Base-by-base conservation (phyloP, 495 filamentous ascomycete species). In the Penicillium robsamsonii region DNA sequence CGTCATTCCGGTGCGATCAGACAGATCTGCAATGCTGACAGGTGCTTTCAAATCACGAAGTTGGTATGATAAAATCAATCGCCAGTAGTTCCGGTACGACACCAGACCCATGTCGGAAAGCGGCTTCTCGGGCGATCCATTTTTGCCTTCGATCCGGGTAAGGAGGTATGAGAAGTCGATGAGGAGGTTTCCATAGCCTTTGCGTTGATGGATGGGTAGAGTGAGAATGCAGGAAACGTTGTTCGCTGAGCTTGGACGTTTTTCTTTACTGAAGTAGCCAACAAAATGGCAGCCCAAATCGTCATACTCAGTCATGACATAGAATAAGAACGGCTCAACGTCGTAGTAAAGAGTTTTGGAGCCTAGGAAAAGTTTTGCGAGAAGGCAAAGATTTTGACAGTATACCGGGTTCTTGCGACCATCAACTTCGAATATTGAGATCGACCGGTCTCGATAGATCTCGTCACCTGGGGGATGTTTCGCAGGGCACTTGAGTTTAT, bases 271-370 rank as follows among this genome's bases (percentile, higher is more conserved):
- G 66, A 98, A 98, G 68, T 98, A 98, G 17, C 94, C 94, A 42
- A 98, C 95, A 64, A 98, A 97, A 70, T 97, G 94, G 66, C 91
- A 97, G 18, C 94, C 94, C 35, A 88, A 74, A 33, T 96, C 90
- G 62, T 98, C 92, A 61, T 87, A 92, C 68, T 97, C 94, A 48
- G 92, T 96, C 81, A 98, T 93, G 45, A 98, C 91, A 71, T 98
- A 98, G 78, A 98, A 98, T 17, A 98, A 75, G 67, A 98, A 98
- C 0, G 94, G 94, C 56, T 98, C 95, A 4, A 98, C 94, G 64
- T 98, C 94, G 71, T 98, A 98, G 68, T 98, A 98, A 11, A 98
- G 80, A 2, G 94, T 98, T 68, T 98, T 98, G 3, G 94, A 97
- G 8, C 94, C 94, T 2, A 98, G 76, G 65, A 98, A 98, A 13